A percentile compares a stretch with the other conserved stretches of the same genome.
Conservation (phyloP, 1,284 basidiomycete species). For the Porogramme epimiltina region DNA sequence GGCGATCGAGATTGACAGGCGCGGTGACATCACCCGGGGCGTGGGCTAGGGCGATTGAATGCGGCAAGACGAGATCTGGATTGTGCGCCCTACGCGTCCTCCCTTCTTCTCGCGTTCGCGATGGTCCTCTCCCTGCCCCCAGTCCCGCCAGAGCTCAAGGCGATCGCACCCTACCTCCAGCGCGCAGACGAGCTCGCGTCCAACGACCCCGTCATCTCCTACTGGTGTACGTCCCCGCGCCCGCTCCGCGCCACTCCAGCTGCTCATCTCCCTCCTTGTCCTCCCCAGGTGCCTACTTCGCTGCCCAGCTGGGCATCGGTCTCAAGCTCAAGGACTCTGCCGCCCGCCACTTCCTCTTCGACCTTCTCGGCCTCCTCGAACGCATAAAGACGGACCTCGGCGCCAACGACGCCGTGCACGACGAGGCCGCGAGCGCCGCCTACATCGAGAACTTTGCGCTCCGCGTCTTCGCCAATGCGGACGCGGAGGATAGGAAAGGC, state of each 20-base stretch:
- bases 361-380: slow-evolving; percentile 81
- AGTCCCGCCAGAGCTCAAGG: slow-evolving; percentile 58
- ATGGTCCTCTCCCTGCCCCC: slow-evolving; percentile 54
- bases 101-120: background rate
- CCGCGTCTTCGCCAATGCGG: slow-evolving; percentile 86
- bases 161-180: slow-evolving; percentile 81
- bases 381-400: slow-evolving; percentile 77
- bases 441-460: slow-evolving; percentile 96
- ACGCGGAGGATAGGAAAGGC: slow-evolving; percentile 86
- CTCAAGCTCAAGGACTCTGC: slow-evolving; percentile 60
- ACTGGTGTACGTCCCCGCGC: slow-evolving; percentile 80
- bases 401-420: slow-evolving; percentile 80
- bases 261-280: slow-evolving; percentile 6
- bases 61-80: no score
- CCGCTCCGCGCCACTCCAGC: background rate
- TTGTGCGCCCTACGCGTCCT: no score
- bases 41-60: background rate
- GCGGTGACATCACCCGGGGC: slow-evolving; percentile 19
- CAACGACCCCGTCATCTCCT: slow-evolving; percentile 86
- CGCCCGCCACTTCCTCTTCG: slow-evolving; percentile 73
- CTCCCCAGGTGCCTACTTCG: slow-evolving; percentile 80
- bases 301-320: slow-evolving; percentile 84
- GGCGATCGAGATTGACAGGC: no score
- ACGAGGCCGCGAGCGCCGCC: slow-evolving; percentile 81
- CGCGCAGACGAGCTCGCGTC: slow-evolving; percentile 83